A percentile compares a stretch with the other conserved stretches of the same genome.
phyloP scores from a whole-genome alignment of 1,284 basidiomycete genomes.

The Rhodotorula sp. region DNA sequence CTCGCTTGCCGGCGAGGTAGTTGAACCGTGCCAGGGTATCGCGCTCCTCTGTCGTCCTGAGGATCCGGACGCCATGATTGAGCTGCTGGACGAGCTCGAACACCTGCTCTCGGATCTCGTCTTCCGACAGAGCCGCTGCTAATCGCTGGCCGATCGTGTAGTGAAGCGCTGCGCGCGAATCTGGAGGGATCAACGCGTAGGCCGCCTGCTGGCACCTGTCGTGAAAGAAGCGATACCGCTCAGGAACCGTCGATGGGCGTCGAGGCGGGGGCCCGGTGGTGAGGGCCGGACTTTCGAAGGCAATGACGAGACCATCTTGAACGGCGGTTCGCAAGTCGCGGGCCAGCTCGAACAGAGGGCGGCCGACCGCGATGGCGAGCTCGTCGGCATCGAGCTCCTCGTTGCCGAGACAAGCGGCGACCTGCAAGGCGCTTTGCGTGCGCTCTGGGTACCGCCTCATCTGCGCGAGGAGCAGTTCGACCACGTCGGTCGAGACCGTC shows the following conservation, averaged over 20 bases:
- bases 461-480: constrained; percentile 36
- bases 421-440: constrained; percentile 21
- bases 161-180: constrained; percentile 15
- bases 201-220: constrained; percentile 40
- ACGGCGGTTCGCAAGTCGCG: constrained; percentile 28
- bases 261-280: constrained; percentile 5
- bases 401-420: constrained; percentile 36
- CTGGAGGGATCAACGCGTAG: constrained; percentile 30
- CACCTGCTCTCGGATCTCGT: constrained; percentile 20
- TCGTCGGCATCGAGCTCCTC: constrained; percentile 21
- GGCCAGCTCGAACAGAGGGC: constrained; percentile 18
- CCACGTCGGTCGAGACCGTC: constrained; percentile 33
- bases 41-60: constrained; percentile 23
- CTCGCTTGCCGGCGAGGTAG: constrained; percentile 27
- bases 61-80: constrained; percentile 28
- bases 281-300: constrained; percentile 8
- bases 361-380: constrained; percentile 22
- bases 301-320: constrained; percentile 29
- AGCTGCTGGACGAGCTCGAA: constrained; percentile 40
- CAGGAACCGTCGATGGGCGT: constrained; percentile 1
- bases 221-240: constrained; percentile 37
- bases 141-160: constrained; percentile 32
- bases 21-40: constrained; percentile 33
- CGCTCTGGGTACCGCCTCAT: constrained; percentile 20
- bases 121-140: constrained; percentile 10